A percentile compares a stretch with the other conserved stretches of the same genome.
Conservation (phyloP, 306 rosid species). For the Phaseolus lunatus region DNA sequence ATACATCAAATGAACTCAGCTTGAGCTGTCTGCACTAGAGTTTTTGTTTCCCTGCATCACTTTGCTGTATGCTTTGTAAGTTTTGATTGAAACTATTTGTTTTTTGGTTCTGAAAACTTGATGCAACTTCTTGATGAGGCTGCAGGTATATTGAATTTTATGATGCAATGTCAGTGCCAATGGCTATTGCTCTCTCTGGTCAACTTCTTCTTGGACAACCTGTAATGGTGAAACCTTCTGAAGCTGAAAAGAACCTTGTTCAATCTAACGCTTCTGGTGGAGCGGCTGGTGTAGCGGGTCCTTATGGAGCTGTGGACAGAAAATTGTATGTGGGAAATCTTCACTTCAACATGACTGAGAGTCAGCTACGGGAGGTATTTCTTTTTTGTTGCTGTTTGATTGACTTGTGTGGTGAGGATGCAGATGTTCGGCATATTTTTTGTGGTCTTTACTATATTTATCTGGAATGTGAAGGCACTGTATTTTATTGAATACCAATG, state of each 20-base stretch:
- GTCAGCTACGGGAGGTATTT: constrained; percentile 88
- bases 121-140: constrained; percentile 53
- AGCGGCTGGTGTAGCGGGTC: constrained; percentile 74
- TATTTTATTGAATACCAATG: constrained; percentile 23
- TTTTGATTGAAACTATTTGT: constrained; percentile 56
- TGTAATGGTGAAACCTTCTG: constrained; percentile 99
- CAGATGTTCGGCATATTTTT: not conserved
- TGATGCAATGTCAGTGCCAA: constrained; percentile 98
- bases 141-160: constrained; percentile 99
- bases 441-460: not conserved
- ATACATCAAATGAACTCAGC: constrained; percentile 85
- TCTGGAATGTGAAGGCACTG: not conserved
- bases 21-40: constrained; percentile 93
- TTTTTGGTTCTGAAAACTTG: constrained; percentile 61
- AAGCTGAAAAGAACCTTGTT: constrained; percentile 98
- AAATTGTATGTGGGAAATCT: constrained; percentile 96
- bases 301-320: constrained; percentile 94
- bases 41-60: constrained; percentile 82
- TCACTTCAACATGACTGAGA: constrained; percentile 98
- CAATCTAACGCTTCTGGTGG: constrained; percentile 84
- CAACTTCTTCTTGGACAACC: constrained; percentile 96
- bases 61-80: constrained; percentile 85
- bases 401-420: constrained; percentile 18
- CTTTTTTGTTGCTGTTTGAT: not conserved
- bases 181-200: constrained; percentile 99